phyloP scores from a whole-genome alignment of 441 rosid species.

The Viola pubescens region DNA sequence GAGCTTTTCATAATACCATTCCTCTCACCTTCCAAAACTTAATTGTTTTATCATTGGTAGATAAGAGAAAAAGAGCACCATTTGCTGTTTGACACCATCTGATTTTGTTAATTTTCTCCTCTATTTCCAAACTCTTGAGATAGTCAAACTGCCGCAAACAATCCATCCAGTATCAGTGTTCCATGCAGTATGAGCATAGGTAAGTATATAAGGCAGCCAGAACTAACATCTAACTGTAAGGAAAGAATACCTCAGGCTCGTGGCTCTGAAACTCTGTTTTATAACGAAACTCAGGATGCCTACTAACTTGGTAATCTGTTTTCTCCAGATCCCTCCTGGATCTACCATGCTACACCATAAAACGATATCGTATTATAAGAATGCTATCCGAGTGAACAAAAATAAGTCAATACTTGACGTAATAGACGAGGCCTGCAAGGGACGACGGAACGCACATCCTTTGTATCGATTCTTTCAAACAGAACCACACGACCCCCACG shows the following conservation, averaged over 20 bases:
- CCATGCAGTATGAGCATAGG: too few relatives aligned
- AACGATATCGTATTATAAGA: not conserved
- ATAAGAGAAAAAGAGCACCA: conserved; percentile 82
- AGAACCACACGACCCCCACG: conserved; percentile 97
- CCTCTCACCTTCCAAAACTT: conserved; percentile 78
- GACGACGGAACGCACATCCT: conserved; percentile 45
- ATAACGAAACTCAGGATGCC: conserved; percentile 91
- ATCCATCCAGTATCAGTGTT: not conserved
- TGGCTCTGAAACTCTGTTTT: conserved; percentile 98
- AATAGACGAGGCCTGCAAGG: conserved; percentile 5
- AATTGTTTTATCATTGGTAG: conserved; percentile 91
- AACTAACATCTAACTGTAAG: not conserved
- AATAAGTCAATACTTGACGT: conserved; percentile 11
- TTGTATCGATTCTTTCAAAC: conserved; percentile 72
- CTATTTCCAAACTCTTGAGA: conserved; percentile 97
- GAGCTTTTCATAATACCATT: not conserved
- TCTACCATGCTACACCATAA: conserved; percentile 51
- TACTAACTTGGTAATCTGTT: conserved; percentile 43
- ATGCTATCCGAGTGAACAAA: not conserved
- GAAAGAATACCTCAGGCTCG: conserved; percentile 75
- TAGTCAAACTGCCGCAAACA: conserved; percentile 67
- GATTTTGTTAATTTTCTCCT: conserved; percentile 94
- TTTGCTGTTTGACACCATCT: conserved; percentile 92
- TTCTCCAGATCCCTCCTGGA: conserved; percentile 66
- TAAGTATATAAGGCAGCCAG: conserved; percentile 7